Percentiles rank a stretch among this genome's conserved stretches.
Evolutionary conservation across 495 filamentous ascomycete genomes (phyloP).

Genomic region (Lentithecium fluviatile): DNA sequence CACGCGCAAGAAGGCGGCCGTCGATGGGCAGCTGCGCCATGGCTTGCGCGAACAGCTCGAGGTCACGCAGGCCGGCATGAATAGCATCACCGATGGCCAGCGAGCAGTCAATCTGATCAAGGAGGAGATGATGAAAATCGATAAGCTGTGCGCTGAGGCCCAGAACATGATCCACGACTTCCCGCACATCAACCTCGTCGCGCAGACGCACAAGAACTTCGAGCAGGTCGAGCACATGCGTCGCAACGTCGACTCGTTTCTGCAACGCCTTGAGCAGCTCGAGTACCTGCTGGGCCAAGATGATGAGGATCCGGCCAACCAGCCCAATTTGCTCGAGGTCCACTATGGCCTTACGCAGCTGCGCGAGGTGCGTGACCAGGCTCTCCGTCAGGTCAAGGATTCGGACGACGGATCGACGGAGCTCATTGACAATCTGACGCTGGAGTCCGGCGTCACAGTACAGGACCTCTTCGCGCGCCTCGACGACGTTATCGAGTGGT

Average conservation of each 20-base stretch:
- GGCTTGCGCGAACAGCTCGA: constrained; percentile 88
- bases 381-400: constrained; percentile 73
- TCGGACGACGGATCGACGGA: constrained; percentile 37
- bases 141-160: constrained; percentile 92
- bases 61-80: constrained; percentile 88
- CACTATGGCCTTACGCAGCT: constrained; percentile 91
- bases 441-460: constrained; percentile 65
- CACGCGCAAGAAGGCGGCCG: constrained; percentile 83
- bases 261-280: constrained; percentile 68
- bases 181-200: constrained; percentile 89
- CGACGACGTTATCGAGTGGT: constrained; percentile 84
- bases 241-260: constrained; percentile 79
- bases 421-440: constrained; percentile 49
- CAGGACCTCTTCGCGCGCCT: constrained; percentile 85
- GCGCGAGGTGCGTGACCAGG: constrained; percentile 89
- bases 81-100: constrained; percentile 78
- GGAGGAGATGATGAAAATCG: constrained; percentile 97
- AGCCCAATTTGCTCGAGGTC: constrained; percentile 83
- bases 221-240: constrained; percentile 90
- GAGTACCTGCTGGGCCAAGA: constrained; percentile 75
- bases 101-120: constrained; percentile 83
- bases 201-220: constrained; percentile 92
- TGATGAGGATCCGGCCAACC: constrained; percentile 79
- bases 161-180: constrained; percentile 97
- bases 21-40: constrained; percentile 84